Evolutionary conservation across 2,329 filamentous ascomycete genomes (phyloP).

Genomic region (Talaromyces sp.): DNA sequence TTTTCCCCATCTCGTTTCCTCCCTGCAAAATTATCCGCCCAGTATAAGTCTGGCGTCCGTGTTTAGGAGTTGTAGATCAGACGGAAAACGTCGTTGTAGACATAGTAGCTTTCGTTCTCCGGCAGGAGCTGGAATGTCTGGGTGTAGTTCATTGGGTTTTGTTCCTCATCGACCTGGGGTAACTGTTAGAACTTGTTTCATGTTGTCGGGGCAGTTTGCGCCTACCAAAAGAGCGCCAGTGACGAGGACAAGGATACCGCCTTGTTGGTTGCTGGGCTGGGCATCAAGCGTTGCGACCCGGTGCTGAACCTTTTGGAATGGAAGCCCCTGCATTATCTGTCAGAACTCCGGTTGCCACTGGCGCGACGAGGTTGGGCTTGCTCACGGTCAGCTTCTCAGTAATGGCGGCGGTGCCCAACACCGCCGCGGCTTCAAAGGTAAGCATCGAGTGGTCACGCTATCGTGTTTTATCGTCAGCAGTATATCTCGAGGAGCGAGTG

Average conservation of each 20-base stretch:
- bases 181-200: not conserved
- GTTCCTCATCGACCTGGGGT: constrained; percentile 73
- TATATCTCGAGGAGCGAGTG: not conserved
- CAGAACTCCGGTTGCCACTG: not conserved
- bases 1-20: not conserved
- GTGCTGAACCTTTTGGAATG: constrained; percentile 78
- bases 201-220: not conserved
- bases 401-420: constrained; percentile 62
- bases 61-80: constrained; percentile 58
- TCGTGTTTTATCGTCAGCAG: constrained; percentile 13
- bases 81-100: constrained; percentile 94
- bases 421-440: constrained; percentile 74
- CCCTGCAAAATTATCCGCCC: not conserved
- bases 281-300: constrained; percentile 72
- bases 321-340: constrained; percentile 55
- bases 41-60: not conserved
- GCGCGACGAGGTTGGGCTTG: constrained; percentile 8
- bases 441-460: constrained; percentile 84
- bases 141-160: constrained; percentile 83
- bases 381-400: constrained; percentile 75
- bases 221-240: constrained; percentile 79
- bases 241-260: constrained; percentile 78
- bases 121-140: constrained; percentile 82
- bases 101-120: constrained; percentile 70
- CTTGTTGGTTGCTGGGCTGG: constrained; percentile 65